Conservation (phyloP, 306 rosid species). For the Hylodesmum podocarpum region DNA sequence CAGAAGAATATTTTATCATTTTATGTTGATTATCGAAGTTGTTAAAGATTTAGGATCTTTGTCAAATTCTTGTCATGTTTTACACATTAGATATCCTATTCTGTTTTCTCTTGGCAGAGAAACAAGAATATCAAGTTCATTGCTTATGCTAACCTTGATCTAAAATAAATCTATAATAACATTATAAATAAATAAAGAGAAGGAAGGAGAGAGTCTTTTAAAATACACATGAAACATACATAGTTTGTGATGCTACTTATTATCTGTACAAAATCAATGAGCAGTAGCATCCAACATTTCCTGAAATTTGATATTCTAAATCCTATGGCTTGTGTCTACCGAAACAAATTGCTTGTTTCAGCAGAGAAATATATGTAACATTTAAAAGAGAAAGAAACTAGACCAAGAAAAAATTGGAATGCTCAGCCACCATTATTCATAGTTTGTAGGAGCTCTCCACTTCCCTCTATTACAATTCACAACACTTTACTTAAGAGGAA, state of each 20-base stretch:
- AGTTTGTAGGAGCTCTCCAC: constrained; percentile 9
- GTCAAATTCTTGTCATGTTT: constrained; percentile 11
- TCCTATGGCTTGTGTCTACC: not conserved
- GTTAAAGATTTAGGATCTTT: not conserved
- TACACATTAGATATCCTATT: constrained; percentile 7
- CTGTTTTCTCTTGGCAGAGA: not conserved
- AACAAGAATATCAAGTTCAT: not conserved
- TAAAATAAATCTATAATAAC: not conserved
- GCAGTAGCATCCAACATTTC: constrained; percentile 14
- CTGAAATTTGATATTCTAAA: constrained; percentile 7
- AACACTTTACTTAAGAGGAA: not conserved
- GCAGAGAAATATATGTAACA: constrained; percentile 9
- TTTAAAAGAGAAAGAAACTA: constrained; percentile 25
- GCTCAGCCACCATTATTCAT: constrained; percentile 23
- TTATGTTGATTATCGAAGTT: not conserved
- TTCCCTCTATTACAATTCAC: constrained; percentile 19
- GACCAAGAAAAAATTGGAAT: constrained; percentile 36
- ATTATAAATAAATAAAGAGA: not conserved
- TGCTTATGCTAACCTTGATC: constrained; percentile 1
- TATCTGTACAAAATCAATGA: constrained; percentile 13
- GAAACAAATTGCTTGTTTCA: constrained; percentile 17
- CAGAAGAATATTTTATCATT: not conserved
- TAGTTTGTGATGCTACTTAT: not conserved
- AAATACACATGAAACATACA: not conserved
- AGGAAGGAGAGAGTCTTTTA: not conserved